Evolutionary conservation across 257 asterid species (phyloP).

Genomic region (Primulina tabacum): DNA sequence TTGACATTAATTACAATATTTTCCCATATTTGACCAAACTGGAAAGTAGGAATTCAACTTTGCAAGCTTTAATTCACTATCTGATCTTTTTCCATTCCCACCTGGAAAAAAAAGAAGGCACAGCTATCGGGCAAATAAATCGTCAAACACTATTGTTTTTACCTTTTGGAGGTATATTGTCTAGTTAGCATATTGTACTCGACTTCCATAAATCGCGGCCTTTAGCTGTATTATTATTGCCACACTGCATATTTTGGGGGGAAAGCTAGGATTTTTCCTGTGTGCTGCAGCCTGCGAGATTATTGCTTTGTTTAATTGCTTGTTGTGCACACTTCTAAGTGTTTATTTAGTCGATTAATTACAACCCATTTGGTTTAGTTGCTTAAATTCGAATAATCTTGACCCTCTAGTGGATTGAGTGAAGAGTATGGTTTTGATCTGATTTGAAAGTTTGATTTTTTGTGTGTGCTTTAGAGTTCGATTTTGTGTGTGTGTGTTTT

Average conservation of each 20-base stretch:
- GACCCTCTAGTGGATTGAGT: constrained; percentile 21
- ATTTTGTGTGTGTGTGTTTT: constrained; percentile 9
- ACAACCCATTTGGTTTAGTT: constrained; percentile 24
- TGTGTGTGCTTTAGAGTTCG: constrained; percentile 27
- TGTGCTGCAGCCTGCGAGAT: constrained; percentile 21
- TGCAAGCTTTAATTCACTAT: constrained; percentile 25
- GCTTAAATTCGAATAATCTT: constrained; percentile 21
- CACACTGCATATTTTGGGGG: constrained; percentile 60
- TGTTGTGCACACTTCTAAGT: constrained; percentile 21
- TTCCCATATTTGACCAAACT: constrained; percentile 23
- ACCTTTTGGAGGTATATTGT: constrained; percentile 30
- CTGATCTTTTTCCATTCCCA: constrained; percentile 36
- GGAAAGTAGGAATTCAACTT: constrained; percentile 31
- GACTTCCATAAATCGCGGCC: constrained; percentile 57
- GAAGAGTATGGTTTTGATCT: constrained; percentile 24
- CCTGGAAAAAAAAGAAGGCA: constrained; percentile 11
- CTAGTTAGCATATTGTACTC: constrained; percentile 39
- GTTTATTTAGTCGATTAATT: constrained; percentile 22
- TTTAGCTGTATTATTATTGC: constrained; percentile 47
- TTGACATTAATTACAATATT: constrained; percentile 13
- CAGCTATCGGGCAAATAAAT: constrained; percentile 31
- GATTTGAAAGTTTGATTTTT: constrained; percentile 17
- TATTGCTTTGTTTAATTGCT: constrained; percentile 31
- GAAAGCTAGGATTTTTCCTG: constrained; percentile 43
- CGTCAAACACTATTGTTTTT: constrained; percentile 21